Evolutionary conservation across 192 early-diverging fungal genomes (phyloP).

Genomic region (Kickxella alabastrina): DNA sequence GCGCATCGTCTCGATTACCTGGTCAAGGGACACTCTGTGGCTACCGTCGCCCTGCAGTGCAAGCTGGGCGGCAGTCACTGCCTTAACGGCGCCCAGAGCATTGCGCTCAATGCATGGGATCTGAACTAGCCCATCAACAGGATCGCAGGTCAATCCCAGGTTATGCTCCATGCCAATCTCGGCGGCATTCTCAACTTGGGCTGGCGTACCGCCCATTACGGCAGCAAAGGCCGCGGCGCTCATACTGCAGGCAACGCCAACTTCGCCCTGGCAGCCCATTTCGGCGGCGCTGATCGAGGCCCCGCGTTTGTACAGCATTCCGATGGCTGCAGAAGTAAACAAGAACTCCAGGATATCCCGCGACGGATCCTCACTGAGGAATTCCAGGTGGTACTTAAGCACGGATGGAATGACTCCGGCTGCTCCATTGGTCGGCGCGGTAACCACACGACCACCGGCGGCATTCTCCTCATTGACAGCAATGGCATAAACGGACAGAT

Average conservation of each 20-base stretch:
- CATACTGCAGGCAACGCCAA: conserved; percentile 97
- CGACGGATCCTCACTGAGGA: conserved; percentile 80
- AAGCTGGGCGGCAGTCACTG: conserved; percentile 91
- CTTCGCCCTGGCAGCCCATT: conserved; percentile 97
- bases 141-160: conserved; percentile 81
- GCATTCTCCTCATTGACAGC: conserved; percentile 95
- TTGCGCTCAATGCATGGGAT: conserved; percentile 97
- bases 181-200: conserved; percentile 92
- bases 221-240: conserved; percentile 90
- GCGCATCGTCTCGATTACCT: conserved; percentile 94
- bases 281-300: conserved; percentile 93
- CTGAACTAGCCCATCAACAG: conserved; percentile 87
- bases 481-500: conserved; percentile 88
- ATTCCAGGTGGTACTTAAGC: conserved; percentile 93
- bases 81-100: conserved; percentile 91
- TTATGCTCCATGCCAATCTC: conserved; percentile 96
- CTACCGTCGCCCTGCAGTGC: conserved; percentile 90
- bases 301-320: conserved; percentile 95
- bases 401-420: conserved; percentile 93
- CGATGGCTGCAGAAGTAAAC: conserved; percentile 88
- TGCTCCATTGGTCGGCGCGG: conserved; percentile 94
- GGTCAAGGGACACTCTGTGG: conserved; percentile 88
- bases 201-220: conserved; percentile 89
- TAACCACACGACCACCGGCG: conserved; percentile 78
- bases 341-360: conserved; percentile 89